Evolutionary conservation across 495 filamentous ascomycete genomes (phyloP), one percentile per base, ranked within the genome.

Genomic region (Hypoxylon rickii): DNA sequence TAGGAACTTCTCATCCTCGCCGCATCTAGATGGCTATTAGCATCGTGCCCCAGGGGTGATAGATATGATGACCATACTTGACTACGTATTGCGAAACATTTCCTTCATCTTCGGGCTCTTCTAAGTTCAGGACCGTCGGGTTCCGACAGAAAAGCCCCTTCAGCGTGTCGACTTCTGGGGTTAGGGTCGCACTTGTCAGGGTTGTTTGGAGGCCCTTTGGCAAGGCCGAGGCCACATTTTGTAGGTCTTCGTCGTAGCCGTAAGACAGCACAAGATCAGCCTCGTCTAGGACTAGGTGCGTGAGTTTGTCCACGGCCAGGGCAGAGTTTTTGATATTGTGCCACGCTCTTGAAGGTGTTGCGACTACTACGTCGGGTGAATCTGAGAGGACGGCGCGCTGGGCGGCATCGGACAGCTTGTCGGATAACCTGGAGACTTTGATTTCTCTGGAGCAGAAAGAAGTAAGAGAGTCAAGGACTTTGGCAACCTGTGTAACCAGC

Each of bases 1-100:
- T 22, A 99, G 77, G 72, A 97, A 99, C 63, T 99, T 99, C 63
- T 97, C 94, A 49, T 97, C 94, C 73, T 97, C 95, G 19, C 83
- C 89, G 64, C 92, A 96, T 69, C 86, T 87, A 61, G 22, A 16
- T 2, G 43, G 12, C 7, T 11, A 18, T 68, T 46, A 70, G 63
- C 20, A 37, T 13, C 24, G 24, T 40, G 5, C 10, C 16, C 7
- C 2, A 12, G 6, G 24, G 26, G 18, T 33, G 13, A 8, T 37
- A 6, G 24, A 31, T n/a, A 20, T 18, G 16, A 3, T 24, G 44
- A 29, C 62, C 83, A 61, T 69, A 90, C 79, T 81, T 89, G 44
- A 96, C 89, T 26, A 91, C 83, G 67, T 89, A 97, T 71, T 99
- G 94, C 43, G 80, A 89, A 8, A 97, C 79, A 21, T 83, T 85